Evolutionary conservation across 176 grass and related monocot genomes (phyloP).

Genomic region (Hordeum marinum): DNA sequence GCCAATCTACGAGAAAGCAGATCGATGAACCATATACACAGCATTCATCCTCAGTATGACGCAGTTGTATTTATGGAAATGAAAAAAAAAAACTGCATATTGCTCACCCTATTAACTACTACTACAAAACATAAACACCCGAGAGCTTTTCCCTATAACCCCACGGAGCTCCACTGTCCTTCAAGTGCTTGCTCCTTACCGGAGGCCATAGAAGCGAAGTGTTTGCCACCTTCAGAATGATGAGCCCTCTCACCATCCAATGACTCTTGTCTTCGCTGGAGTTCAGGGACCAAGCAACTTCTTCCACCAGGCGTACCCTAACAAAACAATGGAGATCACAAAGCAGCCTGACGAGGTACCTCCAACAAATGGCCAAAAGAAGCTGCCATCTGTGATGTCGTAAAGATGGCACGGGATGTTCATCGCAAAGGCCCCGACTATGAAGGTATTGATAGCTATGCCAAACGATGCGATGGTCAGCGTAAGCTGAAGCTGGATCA

Average conservation of each 20-base stretch:
- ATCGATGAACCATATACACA: neutral
- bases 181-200: neutral
- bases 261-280: neutral
- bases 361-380: conserved; percentile 73
- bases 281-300: conserved; percentile 81
- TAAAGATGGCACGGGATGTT: conserved; percentile 57
- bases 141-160: neutral
- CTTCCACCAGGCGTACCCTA: conserved; percentile 78
- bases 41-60: neutral
- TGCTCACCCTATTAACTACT: conserved; percentile 8
- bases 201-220: neutral
- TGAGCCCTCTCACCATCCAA: neutral
- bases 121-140: conserved; percentile 1
- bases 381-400: neutral
- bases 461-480: conserved; percentile 80
- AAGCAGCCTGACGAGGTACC: conserved; percentile 61
- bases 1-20: neutral
- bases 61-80: neutral
- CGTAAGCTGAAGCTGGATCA: conserved; percentile 92
- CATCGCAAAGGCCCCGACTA: conserved; percentile 86
- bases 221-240: neutral
- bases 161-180: neutral
- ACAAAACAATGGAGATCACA: conserved; percentile 55
- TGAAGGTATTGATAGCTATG: conserved; percentile 66
- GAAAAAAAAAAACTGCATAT: neutral